phyloP scores from a whole-genome alignment of 78 protist genomes.

The Dictyostelium intermedium region DNA sequence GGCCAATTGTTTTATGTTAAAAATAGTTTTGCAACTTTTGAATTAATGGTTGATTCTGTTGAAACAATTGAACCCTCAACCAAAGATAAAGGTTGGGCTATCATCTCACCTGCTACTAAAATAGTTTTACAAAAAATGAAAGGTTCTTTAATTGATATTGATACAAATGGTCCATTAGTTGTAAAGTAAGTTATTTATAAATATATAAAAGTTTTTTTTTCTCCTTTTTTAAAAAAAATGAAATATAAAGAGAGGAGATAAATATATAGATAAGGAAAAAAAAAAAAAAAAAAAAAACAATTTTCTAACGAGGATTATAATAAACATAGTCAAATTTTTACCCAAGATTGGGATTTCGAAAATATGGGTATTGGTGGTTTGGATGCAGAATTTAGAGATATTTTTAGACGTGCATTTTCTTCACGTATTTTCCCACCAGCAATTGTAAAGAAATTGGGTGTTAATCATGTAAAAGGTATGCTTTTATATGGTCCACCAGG shows the following conservation, averaged over 20 bases:
- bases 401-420: slow-evolving; percentile 99
- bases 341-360: slow-evolving; percentile 93
- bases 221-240: no score
- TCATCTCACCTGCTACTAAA: slow-evolving; percentile 42
- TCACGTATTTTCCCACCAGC: slow-evolving; percentile 96
- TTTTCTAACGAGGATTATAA: no score
- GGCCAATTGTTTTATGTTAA: slow-evolving; percentile 2
- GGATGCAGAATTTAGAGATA: slow-evolving; percentile 92
- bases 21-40: neutral
- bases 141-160: slow-evolving; percentile 37
- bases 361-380: slow-evolving; percentile 98
- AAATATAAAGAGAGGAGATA: neutral
- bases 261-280: neutral
- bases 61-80: neutral
- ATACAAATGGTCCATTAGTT: slow-evolving; percentile 25
- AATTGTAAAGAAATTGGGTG: slow-evolving; percentile 92
- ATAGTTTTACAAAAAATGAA: slow-evolving; percentile 12
- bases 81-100: slow-evolving; percentile 8
- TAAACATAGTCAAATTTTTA: slow-evolving; percentile 62
- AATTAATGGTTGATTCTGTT: neutral
- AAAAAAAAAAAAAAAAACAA: neutral
- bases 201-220: no score
- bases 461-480: slow-evolving; percentile 97
- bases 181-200: neutral
- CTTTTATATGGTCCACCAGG: slow-evolving; percentile 99